Base-by-base conservation (phyloP, 257 asterid species). In the Lycium ferocissimum region DNA sequence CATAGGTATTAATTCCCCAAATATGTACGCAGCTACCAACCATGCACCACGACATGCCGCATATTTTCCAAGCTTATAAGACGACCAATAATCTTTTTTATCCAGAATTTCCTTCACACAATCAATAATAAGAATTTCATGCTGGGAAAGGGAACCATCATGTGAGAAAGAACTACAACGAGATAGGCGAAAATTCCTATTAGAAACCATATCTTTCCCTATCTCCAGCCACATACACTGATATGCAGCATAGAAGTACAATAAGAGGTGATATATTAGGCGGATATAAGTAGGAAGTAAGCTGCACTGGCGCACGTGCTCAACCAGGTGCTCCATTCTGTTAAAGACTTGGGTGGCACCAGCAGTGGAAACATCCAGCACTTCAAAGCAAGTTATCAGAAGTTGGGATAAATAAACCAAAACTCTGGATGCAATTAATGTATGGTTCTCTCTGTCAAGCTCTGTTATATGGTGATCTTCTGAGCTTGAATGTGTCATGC, bases 1-100 rank as follows among this genome's bases (percentile, higher is more conserved):
- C 73, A 69, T 84, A 9, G 82, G 53, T 38, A 58, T 84, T 79
- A 95, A 93, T 79, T 90, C 90, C 89, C 91, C 94, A 85, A 95
- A 97, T 85, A 97, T 85, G 88, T 89, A 91, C 73, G 93, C 87
- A 89, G 97, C 93, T 1, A 93, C 88, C 51, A 90, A 87, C 98
- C 98, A 97, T 58, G 95, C 94, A 85, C 99, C 99, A 51, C 87
- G 94, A 85, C 94, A 91, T 63, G 92, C 93, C 17, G 98, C 97
- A 85, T 53, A 86, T 90, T 88, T 94, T 86, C 95, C 99, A 83
- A 93, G 94, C 86, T 92, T 91, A 86, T 95, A 97, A 65, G 88
- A 88, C 57, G 82, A 79, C 98, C 98, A 97, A 86, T 91, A 79
- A 86, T 86, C 91, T 33, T 86, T 88, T 85, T 57, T 66, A 88